Base-by-base conservation (phyloP, 2,329 filamentous ascomycete species). In the Hortaea werneckii region DNA sequence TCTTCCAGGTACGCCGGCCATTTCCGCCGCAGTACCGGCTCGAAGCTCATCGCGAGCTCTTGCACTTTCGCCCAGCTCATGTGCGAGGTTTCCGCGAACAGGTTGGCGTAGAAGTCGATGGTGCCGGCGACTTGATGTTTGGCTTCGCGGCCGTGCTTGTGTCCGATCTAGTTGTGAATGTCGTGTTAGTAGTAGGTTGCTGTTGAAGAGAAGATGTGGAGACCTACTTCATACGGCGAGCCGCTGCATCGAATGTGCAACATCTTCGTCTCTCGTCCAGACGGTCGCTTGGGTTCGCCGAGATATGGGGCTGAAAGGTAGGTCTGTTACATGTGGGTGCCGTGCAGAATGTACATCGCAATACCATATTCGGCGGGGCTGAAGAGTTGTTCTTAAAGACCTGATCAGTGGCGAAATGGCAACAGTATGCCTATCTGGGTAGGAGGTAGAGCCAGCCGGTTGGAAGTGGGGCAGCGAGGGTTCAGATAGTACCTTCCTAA, bases 21-120 rank as follows among this genome's bases (percentile, higher is more conserved):
- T 51, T 65, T 65, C 6, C 56, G 51, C 35, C 65, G 58, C 1
- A 78, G 65, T 0, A 68, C 62, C 5, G 63, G 57, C 42, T 73
- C 65, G 53, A 78, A 79, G 29, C 64, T 62, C 12, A 66, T 58
- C 0, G 76, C 74, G 12, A 70, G 61, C 2, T 64, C 50, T 6
- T 65, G 67, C 10, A 76, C 73, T 34, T 68, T 52, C 0, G 58
- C 50, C 74, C 74, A 76, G 38, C 63, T 57, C 46, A 73, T 56
- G 27, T 69, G 67, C 40, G 69, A 67, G n/a, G 68, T 72, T 30
- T 68, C 54, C 26, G 65, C 47, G 58, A 77, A 77, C 39, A 75
- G 66, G 2, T 50, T 50, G 1, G 65, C 61, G 54, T 77, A 77
- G 60, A 76, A 71, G 39, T 50, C 51, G 41, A 77, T 69, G 44